Evolutionary conservation across 441 rosid genomes (phyloP).

Genomic region (Pelargonium cotyledonis): DNA sequence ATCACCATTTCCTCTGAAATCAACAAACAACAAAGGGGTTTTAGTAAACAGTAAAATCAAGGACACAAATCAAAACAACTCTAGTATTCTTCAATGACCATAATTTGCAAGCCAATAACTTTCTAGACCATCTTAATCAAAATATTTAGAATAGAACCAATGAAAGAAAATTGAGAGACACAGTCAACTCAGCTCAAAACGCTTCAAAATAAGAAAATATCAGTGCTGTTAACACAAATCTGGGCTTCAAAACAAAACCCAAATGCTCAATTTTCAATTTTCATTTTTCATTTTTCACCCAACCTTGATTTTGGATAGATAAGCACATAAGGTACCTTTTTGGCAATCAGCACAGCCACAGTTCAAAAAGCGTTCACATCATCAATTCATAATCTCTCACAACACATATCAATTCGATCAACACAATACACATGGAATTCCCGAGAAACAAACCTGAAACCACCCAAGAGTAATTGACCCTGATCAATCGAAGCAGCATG

Average conservation of each 20-base stretch:
- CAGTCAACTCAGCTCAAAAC: background rate
- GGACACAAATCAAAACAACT: slow-evolving; percentile 6
- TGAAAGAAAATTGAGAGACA: no score
- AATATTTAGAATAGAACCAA: no score
- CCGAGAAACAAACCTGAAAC: slow-evolving; percentile 39
- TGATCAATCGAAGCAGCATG: slow-evolving; percentile 38
- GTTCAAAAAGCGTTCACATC: no score
- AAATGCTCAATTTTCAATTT: no score
- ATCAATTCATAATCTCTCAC: background rate
- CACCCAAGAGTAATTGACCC: slow-evolving; percentile 26
- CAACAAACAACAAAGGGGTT: slow-evolving; percentile 15
- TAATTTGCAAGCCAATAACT: background rate
- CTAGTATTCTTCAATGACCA: background rate
- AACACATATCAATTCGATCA: background rate
- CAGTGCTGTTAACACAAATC: background rate
- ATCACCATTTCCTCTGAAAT: slow-evolving; percentile 45
- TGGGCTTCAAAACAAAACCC: no score
- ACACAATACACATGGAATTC: background rate
- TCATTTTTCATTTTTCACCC: no score
- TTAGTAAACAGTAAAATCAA: slow-evolving; percentile 17
- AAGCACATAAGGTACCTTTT: no score
- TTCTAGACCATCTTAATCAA: background rate
- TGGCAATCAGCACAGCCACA: no score
- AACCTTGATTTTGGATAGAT: no score
- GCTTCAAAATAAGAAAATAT: background rate